phyloP scores from a whole-genome alignment of 306 rosid species.

The Ziziphus jujuba region DNA sequence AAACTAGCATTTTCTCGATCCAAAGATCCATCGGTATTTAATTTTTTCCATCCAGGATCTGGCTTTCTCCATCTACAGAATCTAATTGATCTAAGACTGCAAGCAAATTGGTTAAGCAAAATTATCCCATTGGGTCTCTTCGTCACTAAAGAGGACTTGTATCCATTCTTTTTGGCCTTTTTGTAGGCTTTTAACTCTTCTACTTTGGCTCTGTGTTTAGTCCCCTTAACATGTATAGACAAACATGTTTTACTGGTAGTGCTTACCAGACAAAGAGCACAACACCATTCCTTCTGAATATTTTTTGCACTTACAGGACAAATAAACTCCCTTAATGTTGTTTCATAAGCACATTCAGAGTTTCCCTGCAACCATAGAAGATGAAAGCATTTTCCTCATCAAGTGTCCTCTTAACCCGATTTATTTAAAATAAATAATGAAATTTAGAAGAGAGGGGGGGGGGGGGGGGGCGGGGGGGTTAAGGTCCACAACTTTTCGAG shows the following conservation, averaged over 20 bases:
- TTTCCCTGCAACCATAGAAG: conserved; percentile 40
- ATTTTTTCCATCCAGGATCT: conserved; percentile 52
- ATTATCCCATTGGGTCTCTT: conserved; percentile 38
- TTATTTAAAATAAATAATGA: background rate
- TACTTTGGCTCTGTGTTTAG: conserved; percentile 43
- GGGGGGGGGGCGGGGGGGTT: no score
- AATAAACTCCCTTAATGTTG: conserved; percentile 7
- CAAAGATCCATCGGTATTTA: conserved; percentile 66
- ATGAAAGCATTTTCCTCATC: conserved; percentile 1
- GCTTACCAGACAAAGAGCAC: conserved; percentile 55
- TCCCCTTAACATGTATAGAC: conserved; percentile 45
- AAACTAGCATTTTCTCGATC: conserved; percentile 36
- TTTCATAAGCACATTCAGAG: conserved; percentile 16
- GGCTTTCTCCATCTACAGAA: conserved; percentile 59
- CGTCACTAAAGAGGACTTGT: conserved; percentile 17
- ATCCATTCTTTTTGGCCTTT: conserved; percentile 14
- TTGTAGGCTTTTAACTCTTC: conserved; percentile 21
- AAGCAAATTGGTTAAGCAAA: conserved; percentile 49
- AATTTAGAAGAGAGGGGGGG: no score
- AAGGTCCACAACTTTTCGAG: no score
- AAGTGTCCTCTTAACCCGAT: conserved; percentile 4
- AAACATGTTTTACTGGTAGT: conserved; percentile 46
- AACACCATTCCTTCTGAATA: conserved; percentile 66
- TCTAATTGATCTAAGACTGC: conserved; percentile 30
- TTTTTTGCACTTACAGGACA: conserved; percentile 22